Base-by-base conservation (phyloP, 2,329 filamentous ascomycete genomes). In the Cladosporium sp. region DNA sequence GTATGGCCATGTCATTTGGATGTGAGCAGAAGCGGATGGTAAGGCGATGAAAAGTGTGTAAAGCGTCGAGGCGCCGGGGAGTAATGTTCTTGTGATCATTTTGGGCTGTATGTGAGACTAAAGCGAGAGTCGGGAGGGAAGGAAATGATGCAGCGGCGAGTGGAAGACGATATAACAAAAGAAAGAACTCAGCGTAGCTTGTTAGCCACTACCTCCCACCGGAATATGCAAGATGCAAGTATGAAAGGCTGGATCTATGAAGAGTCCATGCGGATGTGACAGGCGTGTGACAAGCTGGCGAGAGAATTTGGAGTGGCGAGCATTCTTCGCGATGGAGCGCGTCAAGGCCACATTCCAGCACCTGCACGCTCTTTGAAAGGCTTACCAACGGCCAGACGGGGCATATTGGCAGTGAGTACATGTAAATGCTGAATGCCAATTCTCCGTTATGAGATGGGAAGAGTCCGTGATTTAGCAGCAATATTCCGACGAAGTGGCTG, bases 1-100 rank as follows among this genome's bases (percentile, higher is more conserved):
- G 52, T 73, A 77, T 2, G 80, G 80, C 52, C 72, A 72, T 58
- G 65, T 69, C 77, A 83, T 74, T 63, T 82, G 74, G 70, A 82
- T 79, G 62, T 83, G 80, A 18, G 53, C 54, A 24, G 61, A 40
- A 32, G 50, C 56, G 39, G 53, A 57, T 56, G 52, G 50, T 3
- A 57, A 39, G 12, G 52, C 34, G 30, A 54, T 32, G 22, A 58
- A 43, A n/a, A 59, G 39, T 39, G 41, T 52, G 51, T 51, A 56
- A 13, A 58, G 38, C 19, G 48, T 39, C 19, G 34, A 39, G 17
- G 39, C 24, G 20, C 30, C 34, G 22, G 45, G 18, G n/a, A 52
- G 38, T 40, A 37, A 44, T 45, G 52, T 43, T 44, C 42, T 52
- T 7, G 50, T 47, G 41, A 50, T 32, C 57, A 58, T 58, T 13